These are phyloP conservation scores for Citrullus mucosospermus DNA, from an alignment of 306 rosid genomes.

Conservation along the genomic window DNA sequence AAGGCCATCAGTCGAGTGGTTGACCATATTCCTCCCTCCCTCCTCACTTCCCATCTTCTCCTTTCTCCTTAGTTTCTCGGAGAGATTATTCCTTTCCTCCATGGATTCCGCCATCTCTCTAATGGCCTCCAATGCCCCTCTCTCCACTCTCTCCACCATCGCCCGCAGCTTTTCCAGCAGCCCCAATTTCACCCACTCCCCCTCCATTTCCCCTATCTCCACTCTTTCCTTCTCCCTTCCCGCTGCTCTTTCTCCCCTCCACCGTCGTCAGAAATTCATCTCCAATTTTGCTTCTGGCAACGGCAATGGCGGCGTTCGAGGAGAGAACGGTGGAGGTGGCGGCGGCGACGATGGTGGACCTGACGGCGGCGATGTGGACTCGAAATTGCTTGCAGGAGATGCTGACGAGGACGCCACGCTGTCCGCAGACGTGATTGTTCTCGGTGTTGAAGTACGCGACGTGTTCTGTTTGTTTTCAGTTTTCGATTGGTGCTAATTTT, in stretches of 20 bases:
- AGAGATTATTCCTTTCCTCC: not conserved
- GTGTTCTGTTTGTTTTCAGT: not conserved
- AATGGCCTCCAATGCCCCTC: not conserved
- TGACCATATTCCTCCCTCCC: not conserved
- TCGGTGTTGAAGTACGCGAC: not conserved
- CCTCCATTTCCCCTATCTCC: not conserved
- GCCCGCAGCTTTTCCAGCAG: not conserved
- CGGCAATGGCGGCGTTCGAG: slow-evolving; percentile 2
- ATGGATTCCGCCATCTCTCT: not conserved
- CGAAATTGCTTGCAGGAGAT: not conserved
- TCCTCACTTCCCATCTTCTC: not conserved
- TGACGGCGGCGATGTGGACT: not conserved
- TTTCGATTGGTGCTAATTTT: not conserved
- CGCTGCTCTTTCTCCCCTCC: not conserved
- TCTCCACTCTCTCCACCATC: not conserved
- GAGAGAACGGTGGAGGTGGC: slow-evolving; percentile 3
- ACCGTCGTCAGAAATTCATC: not conserved
- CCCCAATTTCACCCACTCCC: not conserved
- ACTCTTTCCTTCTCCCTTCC: not conserved
- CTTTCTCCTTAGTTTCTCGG: not conserved
- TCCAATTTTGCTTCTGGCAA: not conserved
- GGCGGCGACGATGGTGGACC: not conserved
- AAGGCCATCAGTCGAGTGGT: not conserved
- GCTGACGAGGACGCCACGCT: not conserved
- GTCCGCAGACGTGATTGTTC: slow-evolving; percentile 2